Percentiles rank a stretch among this genome's conserved stretches.
Evolutionary conservation across 768 basidiomycete species (phyloP).

Genomic region (Boletus huronensis): DNA sequence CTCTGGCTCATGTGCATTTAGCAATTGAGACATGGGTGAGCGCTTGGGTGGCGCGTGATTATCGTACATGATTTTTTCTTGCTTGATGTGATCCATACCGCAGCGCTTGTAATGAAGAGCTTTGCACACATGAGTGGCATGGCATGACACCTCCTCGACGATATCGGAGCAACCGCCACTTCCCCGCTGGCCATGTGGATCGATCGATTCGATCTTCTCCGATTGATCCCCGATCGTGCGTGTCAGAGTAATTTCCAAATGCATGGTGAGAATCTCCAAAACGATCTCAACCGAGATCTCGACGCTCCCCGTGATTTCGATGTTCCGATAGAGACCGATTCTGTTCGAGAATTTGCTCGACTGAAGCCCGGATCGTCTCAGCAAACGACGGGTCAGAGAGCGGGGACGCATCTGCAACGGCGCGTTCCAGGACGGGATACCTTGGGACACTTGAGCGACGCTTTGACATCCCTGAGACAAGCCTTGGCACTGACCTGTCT

Average conservation of each 20-base stretch:
- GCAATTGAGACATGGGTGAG: background rate
- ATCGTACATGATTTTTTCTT: background rate
- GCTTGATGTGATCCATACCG: background rate
- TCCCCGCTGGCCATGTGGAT: background rate
- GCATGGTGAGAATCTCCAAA: background rate
- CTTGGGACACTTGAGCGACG: slow-evolving; percentile 30
- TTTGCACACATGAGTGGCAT: background rate
- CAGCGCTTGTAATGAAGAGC: too few relatives aligned
- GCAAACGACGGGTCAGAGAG: slow-evolving; percentile 48
- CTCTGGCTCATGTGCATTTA: background rate
- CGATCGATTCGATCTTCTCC: slow-evolving; percentile 1
- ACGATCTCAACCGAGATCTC: background rate
- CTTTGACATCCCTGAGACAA: too few relatives aligned
- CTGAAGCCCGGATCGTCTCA: slow-evolving; percentile 39
- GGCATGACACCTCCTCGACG: slow-evolving; percentile 4
- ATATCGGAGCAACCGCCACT: background rate
- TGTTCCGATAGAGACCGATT: slow-evolving; percentile 23
- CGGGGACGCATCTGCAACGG: slow-evolving; percentile 47
- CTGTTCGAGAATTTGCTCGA: slow-evolving; percentile 46
- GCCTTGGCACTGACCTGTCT: slow-evolving; percentile 46
- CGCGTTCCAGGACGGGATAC: slow-evolving; percentile 64
- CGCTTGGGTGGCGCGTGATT: background rate
- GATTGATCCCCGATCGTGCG: background rate
- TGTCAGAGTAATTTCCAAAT: background rate
- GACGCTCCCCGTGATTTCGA: background rate